Percentiles rank a stretch among this genome's conserved stretches.
Evolutionary conservation across 148 eudicot genomes (phyloP).

Genomic region (Limonium bicolor): DNA sequence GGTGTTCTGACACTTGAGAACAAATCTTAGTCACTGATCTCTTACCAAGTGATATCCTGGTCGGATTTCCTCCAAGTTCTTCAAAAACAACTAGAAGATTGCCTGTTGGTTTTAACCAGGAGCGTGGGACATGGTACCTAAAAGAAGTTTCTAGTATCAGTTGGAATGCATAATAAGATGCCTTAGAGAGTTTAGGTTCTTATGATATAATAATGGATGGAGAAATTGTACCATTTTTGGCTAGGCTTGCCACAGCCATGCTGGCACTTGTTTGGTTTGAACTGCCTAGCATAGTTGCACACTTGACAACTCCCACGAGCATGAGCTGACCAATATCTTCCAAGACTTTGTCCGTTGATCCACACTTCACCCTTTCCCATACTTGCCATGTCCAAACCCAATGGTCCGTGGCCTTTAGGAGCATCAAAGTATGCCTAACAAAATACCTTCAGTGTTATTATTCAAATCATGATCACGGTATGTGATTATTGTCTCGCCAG

Average conservation of each 20-base stretch:
- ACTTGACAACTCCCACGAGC: conserved; percentile 57
- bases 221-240: conserved; percentile 89
- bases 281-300: conserved; percentile 53
- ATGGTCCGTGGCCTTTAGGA: conserved; percentile 76
- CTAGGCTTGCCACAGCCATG: conserved; percentile 79
- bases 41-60: conserved; percentile 48
- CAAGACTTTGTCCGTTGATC: conserved; percentile 89
- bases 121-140: conserved; percentile 90
- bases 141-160: not conserved
- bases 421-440: conserved; percentile 70
- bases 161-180: no score
- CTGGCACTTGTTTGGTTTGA: conserved; percentile 63
- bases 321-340: conserved; percentile 71
- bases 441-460: not conserved
- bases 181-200: no score
- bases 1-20: conserved; percentile 37
- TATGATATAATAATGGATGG: no score
- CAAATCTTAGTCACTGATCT: conserved; percentile 41
- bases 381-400: conserved; percentile 82
- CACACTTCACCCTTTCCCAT: conserved; percentile 98
- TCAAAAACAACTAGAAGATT: conserved; percentile 64
- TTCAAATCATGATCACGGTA: no score
- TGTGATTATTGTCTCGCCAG: no score
- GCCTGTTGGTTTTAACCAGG: conserved; percentile 56
- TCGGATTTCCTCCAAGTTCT: conserved; percentile 73